These are phyloP conservation scores for Nemania bipapillata DNA, from an alignment of 2,329 filamentous ascomycete species.

Conservation along the genomic window DNA sequence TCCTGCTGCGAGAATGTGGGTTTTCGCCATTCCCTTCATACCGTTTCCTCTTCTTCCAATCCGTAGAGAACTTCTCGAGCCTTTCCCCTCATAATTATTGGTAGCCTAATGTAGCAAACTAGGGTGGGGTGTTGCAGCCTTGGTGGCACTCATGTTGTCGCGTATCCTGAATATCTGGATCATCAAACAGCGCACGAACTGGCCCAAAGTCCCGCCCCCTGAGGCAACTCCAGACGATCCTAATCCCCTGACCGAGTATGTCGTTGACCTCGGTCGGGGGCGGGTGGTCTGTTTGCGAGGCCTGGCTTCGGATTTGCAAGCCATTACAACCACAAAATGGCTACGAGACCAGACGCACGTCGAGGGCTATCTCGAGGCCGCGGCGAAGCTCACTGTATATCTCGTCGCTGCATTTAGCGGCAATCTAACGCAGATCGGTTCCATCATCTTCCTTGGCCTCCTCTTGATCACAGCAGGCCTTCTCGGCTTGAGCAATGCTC, in stretches of 20 bases:
- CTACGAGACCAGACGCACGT: conserved; percentile 62
- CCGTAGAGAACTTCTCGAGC: neutral
- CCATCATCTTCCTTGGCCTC: conserved; percentile 62
- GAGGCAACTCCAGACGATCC: conserved; percentile 34
- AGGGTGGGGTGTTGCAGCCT: conserved; percentile 62
- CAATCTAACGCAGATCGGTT: conserved; percentile 65
- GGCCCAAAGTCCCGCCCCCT: conserved; percentile 3
- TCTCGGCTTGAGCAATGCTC: conserved; percentile 65
- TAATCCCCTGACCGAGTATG: conserved; percentile 57
- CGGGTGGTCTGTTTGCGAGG: conserved; percentile 65
- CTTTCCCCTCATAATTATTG: neutral
- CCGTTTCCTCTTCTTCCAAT: neutral
- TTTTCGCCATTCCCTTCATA: neutral
- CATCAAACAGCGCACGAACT: conserved; percentile 62
- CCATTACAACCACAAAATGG: conserved; percentile 68
- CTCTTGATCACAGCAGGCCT: conserved; percentile 64
- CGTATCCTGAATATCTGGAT: conserved; percentile 67
- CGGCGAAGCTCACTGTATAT: conserved; percentile 68
- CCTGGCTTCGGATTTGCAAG: conserved; percentile 65
- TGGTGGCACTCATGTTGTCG: conserved; percentile 63
- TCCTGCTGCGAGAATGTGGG: conserved; percentile 61
- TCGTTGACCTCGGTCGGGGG: conserved; percentile 64
- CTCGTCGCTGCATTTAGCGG: conserved; percentile 65
- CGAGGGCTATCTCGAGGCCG: conserved; percentile 64
- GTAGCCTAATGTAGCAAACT: conserved; percentile 22